These are phyloP conservation scores for Wickerhamiella parazyma DNA, from an alignment of 805 yeast genomes.

Conservation along the genomic window DNA sequence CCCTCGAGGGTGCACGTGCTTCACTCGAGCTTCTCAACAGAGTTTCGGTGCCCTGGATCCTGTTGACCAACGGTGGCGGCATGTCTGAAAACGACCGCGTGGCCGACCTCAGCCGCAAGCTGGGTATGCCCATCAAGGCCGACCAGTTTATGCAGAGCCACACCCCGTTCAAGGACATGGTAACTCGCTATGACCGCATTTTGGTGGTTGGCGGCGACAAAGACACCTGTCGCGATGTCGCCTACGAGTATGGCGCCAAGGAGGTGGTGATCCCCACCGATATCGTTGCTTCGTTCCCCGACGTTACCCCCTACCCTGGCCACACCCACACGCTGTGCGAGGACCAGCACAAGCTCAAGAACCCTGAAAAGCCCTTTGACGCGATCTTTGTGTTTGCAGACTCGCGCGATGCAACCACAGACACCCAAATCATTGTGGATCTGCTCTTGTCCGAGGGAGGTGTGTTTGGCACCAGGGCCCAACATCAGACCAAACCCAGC, in stretches of 20 bases:
- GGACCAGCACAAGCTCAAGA: slow-evolving; percentile 38
- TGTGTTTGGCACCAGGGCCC: slow-evolving; percentile 59
- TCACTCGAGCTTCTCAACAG: slow-evolving; percentile 62
- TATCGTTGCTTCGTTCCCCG: slow-evolving; percentile 73
- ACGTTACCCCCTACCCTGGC: slow-evolving; percentile 72
- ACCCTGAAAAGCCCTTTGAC: slow-evolving; percentile 53
- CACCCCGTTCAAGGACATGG: slow-evolving; percentile 82
- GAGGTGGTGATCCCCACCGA: slow-evolving; percentile 74
- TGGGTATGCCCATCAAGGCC: slow-evolving; percentile 46
- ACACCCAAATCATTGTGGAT: slow-evolving; percentile 79
- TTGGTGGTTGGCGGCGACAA: slow-evolving; percentile 84
- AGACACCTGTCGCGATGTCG: slow-evolving; percentile 70
- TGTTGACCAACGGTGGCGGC: slow-evolving; percentile 90
- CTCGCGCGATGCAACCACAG: slow-evolving; percentile 70
- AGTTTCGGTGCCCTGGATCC: slow-evolving; percentile 69
- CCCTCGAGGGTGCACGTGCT: slow-evolving; percentile 65
- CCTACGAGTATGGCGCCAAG: slow-evolving; percentile 69
- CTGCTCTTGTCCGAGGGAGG: slow-evolving; percentile 64
- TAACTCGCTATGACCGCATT: slow-evolving; percentile 52
- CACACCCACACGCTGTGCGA: slow-evolving; percentile 52
- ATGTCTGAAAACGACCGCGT: slow-evolving; percentile 65
- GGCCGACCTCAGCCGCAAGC: slow-evolving; percentile 48
- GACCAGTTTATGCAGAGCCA: slow-evolving; percentile 87
- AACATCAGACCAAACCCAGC: slow-evolving; percentile 49
- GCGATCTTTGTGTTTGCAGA: slow-evolving; percentile 86